Conservation (phyloP, 2,329 filamentous ascomycete genomes). For the Exutisphaerella laricina region DNA sequence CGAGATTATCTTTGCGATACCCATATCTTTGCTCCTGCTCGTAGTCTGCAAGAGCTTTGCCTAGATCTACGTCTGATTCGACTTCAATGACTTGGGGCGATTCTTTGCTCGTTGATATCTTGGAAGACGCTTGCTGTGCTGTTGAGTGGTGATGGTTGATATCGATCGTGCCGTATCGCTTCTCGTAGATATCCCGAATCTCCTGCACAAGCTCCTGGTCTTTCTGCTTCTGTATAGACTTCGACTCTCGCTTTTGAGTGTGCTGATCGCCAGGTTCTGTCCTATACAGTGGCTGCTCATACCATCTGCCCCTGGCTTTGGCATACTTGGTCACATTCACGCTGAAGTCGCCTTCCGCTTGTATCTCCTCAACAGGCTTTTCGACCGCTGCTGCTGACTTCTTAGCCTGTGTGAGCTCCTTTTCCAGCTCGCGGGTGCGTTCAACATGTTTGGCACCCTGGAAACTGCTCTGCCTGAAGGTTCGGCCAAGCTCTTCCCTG, state of each 20-base stretch:
- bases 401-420: constrained; percentile 10
- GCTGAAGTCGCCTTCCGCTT: constrained; percentile 37
- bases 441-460: constrained; percentile 18
- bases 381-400: neutral
- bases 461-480: constrained; percentile 20
- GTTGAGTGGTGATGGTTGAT: constrained; percentile 23
- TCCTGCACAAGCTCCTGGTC: constrained; percentile 35
- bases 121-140: neutral
- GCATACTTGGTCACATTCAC: constrained; percentile 34
- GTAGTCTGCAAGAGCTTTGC: constrained; percentile 24
- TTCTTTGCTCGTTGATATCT: constrained; percentile 1
- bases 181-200: constrained; percentile 41
- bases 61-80: constrained; percentile 21
- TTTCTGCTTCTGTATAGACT: constrained; percentile 23
- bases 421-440: constrained; percentile 17
- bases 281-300: constrained; percentile 29
- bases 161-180: constrained; percentile 38
- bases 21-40: constrained; percentile 21
- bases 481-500: constrained; percentile 18
- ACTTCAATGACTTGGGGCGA: constrained; percentile 19
- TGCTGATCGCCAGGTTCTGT: constrained; percentile 3
- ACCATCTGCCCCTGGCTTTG: constrained; percentile 32
- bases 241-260: constrained; percentile 9
- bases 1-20: constrained; percentile 20
- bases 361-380: constrained; percentile 16